phyloP scores from a whole-genome alignment of 78 protist species.

The Mastigamoeba balamuthi region DNA sequence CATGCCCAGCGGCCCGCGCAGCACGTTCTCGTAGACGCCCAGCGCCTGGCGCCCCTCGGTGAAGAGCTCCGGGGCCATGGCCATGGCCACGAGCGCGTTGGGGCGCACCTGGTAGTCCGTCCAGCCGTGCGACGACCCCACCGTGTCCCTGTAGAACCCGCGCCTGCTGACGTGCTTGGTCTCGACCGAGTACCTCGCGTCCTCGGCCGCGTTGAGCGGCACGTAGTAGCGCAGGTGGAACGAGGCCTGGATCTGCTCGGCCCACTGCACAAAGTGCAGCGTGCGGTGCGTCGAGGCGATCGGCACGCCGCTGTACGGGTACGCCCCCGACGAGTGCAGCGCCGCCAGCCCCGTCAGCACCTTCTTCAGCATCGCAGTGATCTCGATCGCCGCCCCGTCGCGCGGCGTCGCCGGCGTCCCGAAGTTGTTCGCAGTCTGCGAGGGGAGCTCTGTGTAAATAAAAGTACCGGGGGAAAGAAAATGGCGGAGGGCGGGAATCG shows the following conservation, averaged over 20 bases:
- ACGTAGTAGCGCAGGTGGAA: constrained; percentile 59
- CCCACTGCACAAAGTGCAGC: constrained; percentile 40
- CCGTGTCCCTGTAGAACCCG: constrained; percentile 75
- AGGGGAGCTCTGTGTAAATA: too few species aligned
- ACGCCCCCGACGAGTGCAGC: background rate
- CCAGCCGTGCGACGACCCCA: constrained; percentile 36
- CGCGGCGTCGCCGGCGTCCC: constrained; percentile 89
- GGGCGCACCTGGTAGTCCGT: constrained; percentile 85
- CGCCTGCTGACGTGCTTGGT: constrained; percentile 40
- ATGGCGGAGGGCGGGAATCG: background rate
- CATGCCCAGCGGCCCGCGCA: constrained; percentile 68
- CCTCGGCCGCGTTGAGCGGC: constrained; percentile 25
- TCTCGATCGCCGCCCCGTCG: constrained; percentile 87
- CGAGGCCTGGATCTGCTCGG: constrained; percentile 5
- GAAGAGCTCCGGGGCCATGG: constrained; percentile 71
- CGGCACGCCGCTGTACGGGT: constrained; percentile 6
- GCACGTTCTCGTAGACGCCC: background rate
- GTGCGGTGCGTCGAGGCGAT: background rate
- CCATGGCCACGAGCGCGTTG: constrained; percentile 76
- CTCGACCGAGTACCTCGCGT: constrained; percentile 9
- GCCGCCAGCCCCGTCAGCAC: constrained; percentile 24
- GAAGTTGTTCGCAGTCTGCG: constrained; percentile 14
- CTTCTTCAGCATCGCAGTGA: constrained; percentile 45
- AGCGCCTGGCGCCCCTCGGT: constrained; percentile 1
- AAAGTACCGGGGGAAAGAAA: too few species aligned